These are phyloP conservation scores for Fusarium buxicola DNA, from an alignment of 2,329 filamentous ascomycete genomes.

Conservation along the genomic window DNA sequence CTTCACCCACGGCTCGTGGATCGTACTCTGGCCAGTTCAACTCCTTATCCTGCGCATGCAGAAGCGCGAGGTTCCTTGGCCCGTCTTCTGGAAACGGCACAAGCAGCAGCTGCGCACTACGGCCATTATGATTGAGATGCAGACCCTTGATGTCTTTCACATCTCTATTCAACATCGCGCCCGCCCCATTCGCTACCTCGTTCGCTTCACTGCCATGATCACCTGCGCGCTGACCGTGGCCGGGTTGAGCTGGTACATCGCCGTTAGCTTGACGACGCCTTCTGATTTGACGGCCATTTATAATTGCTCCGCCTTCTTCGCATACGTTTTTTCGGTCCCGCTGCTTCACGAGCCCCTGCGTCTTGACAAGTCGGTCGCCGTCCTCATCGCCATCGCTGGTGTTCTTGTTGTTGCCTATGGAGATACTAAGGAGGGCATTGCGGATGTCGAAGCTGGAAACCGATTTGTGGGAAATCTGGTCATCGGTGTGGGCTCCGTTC, in stretches of 20 bases:
- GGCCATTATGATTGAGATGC: conserved; percentile 85
- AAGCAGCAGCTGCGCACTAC: conserved; percentile 63
- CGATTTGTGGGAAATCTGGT: conserved; percentile 88
- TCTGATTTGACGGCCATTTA: conserved; percentile 98
- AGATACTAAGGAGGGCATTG: conserved; percentile 66
- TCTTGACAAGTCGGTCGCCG: conserved; percentile 86
- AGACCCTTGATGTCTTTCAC: conserved; percentile 74
- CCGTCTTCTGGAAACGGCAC: conserved; percentile 82
- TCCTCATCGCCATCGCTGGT: conserved; percentile 86
- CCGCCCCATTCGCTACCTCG: conserved; percentile 74
- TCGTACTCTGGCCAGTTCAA: conserved; percentile 87
- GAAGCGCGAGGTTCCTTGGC: conserved; percentile 82
- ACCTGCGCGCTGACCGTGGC: conserved; percentile 90
- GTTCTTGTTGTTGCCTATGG: conserved; percentile 97
- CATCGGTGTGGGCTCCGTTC: conserved; percentile 88
- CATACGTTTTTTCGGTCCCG: conserved; percentile 95
- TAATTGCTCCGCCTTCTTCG: conserved; percentile 99
- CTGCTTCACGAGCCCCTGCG: conserved; percentile 87
- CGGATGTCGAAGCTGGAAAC: conserved; percentile 67
- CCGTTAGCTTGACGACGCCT: conserved; percentile 91
- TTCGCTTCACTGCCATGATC: conserved; percentile 82
- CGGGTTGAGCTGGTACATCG: conserved; percentile 94
- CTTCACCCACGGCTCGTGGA: conserved; percentile 95
- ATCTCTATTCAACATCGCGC: conserved; percentile 50
- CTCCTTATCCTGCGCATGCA: conserved; percentile 83